These are phyloP conservation scores for Cladorrhinum sp. DNA, from an alignment of 2,329 filamentous ascomycete genomes.

Conservation along the genomic window DNA sequence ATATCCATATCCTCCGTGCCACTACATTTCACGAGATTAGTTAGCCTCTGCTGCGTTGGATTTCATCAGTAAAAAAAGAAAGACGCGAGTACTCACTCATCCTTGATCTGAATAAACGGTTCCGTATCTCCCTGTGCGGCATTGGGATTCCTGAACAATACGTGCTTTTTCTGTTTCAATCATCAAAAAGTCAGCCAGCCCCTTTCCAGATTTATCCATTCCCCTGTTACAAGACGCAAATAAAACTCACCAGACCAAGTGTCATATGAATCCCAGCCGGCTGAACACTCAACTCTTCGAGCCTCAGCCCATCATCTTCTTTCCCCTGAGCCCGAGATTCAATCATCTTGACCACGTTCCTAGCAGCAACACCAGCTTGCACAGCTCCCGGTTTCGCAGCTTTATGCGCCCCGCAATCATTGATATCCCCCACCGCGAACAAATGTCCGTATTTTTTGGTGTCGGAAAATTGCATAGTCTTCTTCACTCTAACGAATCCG, in stretches of 20 bases:
- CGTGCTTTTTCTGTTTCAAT: conserved; percentile 27
- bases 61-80: neutral
- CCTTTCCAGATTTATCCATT: neutral
- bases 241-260: conserved; percentile 34
- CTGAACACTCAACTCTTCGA: conserved; percentile 31
- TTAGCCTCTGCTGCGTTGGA: too few species aligned
- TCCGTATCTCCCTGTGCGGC: conserved; percentile 28
- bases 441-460: conserved; percentile 36
- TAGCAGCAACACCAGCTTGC: conserved; percentile 44
- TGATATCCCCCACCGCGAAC: conserved; percentile 53
- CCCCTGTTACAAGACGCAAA: neutral
- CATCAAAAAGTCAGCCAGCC: conserved; percentile 7
- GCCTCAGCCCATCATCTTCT: conserved; percentile 20
- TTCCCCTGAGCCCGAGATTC: too few species aligned
- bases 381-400: conserved; percentile 44
- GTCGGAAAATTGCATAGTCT: conserved; percentile 46
- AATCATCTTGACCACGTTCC: conserved; percentile 44
- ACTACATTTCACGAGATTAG: conserved; percentile 19
- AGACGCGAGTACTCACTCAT: conserved; percentile 30
- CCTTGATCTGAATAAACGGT: conserved; percentile 29
- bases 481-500: conserved; percentile 40
- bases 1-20: conserved; percentile 34
- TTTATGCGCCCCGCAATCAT: conserved; percentile 42
- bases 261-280: conserved; percentile 42
- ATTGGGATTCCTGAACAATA: conserved; percentile 35